Base-by-base conservation (phyloP, 768 basidiomycete genomes). In the Saitozyma sp. region DNA sequence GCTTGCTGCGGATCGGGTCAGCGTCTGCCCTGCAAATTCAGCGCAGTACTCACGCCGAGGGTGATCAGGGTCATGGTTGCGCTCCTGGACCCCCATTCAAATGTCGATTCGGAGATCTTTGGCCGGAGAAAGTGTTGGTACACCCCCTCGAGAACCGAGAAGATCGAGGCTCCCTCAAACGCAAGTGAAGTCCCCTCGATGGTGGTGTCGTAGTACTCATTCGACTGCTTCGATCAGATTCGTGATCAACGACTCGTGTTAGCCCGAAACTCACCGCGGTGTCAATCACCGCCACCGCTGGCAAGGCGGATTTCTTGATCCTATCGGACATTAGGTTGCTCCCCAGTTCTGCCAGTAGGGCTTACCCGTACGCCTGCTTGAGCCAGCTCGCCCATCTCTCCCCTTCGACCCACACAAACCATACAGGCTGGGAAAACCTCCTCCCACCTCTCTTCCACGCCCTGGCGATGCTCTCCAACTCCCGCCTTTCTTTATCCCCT, bases 351-450 rank as follows among this genome's bases (percentile, higher is more conserved):
- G 9, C 9, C 43, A 45, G 43, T 41, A 9, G 1, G 19, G 37
- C 20, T 10, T 6, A 55, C 38, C 88, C 88, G 80, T 97, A 98
- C 87, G 92, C 92, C 69, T 86, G 87, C 83, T 90, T 92, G 81
- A 95, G 82, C 93, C 93, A 97, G 55, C 85, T 87, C 29, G 79
- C 83, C 93, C 95, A 97, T 78, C 83, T 85, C 29, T 86, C 86
- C 2, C 82, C 85, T 73, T 99, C 91, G 86, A 96, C 92, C 88
- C 89, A 92, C 9, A 88, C 84, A 79, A 93, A 96, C 54, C 93
- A 85, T 0, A 95, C 88, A 45, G 80, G 63, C 57, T 76, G 49
- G 64, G 64, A 54, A 48, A 69, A 71, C 56, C 65, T 59, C 29
- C 80, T 82, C 41, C 82, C 81, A 45, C 77, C 79, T 56, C 81